phyloP scores from a whole-genome alignment of 768 basidiomycete species.

The Russula virescens region DNA sequence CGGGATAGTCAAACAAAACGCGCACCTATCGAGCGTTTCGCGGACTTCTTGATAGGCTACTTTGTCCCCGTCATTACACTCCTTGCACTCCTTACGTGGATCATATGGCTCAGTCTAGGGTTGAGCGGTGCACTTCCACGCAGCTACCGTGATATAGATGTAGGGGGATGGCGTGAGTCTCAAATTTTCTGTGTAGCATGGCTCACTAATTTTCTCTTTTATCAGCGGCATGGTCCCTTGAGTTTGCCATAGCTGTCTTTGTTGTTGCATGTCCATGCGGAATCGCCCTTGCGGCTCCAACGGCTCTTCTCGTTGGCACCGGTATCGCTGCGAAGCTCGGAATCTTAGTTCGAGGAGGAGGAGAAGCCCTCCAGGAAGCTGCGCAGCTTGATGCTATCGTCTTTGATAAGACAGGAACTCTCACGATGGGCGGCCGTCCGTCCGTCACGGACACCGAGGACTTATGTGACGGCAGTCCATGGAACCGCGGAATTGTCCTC shows the following conservation, averaged over 20 bases:
- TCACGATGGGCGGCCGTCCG: slow-evolving; percentile 63
- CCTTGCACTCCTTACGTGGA: slow-evolving; percentile 64
- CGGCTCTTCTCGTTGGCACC: slow-evolving; percentile 76
- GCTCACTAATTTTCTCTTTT: background rate
- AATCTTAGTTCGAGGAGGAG: slow-evolving; percentile 80
- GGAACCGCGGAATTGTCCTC: slow-evolving; percentile 38
- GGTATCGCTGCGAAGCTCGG: slow-evolving; percentile 76
- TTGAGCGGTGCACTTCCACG: slow-evolving; percentile 49
- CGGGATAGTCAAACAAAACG: slow-evolving; percentile 66
- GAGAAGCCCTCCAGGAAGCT: slow-evolving; percentile 82
- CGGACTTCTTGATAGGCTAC: slow-evolving; percentile 64
- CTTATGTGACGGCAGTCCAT: slow-evolving; percentile 26
- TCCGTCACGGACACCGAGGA: slow-evolving; percentile 50
- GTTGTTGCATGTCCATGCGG: slow-evolving; percentile 87
- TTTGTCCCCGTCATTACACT: slow-evolving; percentile 78
- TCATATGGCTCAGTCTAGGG: slow-evolving; percentile 66
- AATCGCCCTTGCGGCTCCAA: slow-evolving; percentile 80
- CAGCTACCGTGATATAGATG: slow-evolving; percentile 47
- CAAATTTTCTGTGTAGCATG: background rate
- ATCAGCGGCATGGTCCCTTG: slow-evolving; percentile 65
- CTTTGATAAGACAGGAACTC: slow-evolving; percentile 86
- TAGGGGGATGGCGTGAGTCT: slow-evolving; percentile 59
- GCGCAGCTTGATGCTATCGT: slow-evolving; percentile 65
- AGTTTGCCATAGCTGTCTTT: slow-evolving; percentile 78
- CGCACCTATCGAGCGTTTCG: slow-evolving; percentile 75